phyloP scores from a whole-genome alignment of 179 eudicot species.

The Dionaea muscipula region DNA sequence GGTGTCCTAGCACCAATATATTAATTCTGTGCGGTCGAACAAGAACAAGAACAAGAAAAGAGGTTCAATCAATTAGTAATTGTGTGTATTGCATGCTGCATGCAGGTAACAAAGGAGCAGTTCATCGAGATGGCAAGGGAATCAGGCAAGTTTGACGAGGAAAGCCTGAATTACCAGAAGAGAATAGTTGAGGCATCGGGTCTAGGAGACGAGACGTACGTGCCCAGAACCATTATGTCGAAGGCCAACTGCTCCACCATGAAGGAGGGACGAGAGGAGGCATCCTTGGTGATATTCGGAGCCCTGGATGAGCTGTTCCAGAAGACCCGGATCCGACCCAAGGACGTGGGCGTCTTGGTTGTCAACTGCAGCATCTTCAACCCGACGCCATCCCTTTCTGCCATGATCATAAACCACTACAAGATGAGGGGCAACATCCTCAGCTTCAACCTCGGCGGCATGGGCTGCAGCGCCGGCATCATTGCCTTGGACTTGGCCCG shows the following conservation, averaged over 20 bases:
- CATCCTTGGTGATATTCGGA: conserved; percentile 72
- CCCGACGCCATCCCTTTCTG: conserved; percentile 90
- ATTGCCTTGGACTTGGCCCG: conserved; percentile 69
- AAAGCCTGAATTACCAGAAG: conserved; percentile 49
- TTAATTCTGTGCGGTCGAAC: too few species aligned
- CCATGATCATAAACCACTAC: conserved; percentile 91
- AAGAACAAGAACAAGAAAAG: too few species aligned
- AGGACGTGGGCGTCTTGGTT: conserved; percentile 81
- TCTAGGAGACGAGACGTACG: conserved; percentile 72
- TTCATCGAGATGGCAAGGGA: conserved; percentile 62
- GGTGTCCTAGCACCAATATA: too few species aligned
- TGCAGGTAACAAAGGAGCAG: conserved; percentile 55
- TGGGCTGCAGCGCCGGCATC: conserved; percentile 93
- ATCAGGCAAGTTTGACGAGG: conserved; percentile 76
- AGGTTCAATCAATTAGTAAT: too few species aligned
- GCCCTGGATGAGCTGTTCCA: conserved; percentile 86
- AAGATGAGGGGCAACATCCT: conserved; percentile 87
- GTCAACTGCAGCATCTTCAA: conserved; percentile 95
- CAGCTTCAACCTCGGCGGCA: conserved; percentile 87
- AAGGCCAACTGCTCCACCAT: conserved; percentile 50
- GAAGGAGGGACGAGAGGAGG: conserved; percentile 85
- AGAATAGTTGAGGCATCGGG: conserved; percentile 60
- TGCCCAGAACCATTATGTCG: conserved; percentile 49
- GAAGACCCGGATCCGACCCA: conserved; percentile 54
- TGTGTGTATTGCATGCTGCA: not conserved